Base-by-base conservation (phyloP, 305 asterid genomes). In the Coffea humblotiana region DNA sequence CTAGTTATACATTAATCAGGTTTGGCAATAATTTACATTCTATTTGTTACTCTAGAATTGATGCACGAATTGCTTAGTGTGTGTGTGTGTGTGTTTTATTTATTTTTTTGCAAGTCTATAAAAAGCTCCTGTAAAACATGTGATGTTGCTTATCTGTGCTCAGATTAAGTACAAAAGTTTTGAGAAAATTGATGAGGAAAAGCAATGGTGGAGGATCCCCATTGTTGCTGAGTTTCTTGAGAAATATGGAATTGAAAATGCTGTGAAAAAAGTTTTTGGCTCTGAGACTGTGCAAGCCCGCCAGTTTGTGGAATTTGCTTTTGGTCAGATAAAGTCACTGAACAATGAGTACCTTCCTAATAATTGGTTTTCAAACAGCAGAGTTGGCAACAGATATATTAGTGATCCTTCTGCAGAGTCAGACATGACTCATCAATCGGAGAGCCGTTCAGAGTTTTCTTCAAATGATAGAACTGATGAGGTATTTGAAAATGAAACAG, bases 181-280 rank as follows among this genome's bases (percentile, higher is more conserved):
- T 73, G 90, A 91, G 60, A 88, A 91, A 89, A 87, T 96, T 37
- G 97, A 92, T 13, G 97, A 91, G 71, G 98, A 94, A 88, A 96
- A 92, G 88, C 87, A 90, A 78, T 89, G 97, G 98, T 96, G 99
- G 99, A 92, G 89, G 84, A 94, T 96, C 78, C 99, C 99, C 63
- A 79, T 96, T 61, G 84, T 94, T 71, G 86, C 94, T 25, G 97
- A 96, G 52, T 93, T 96, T 89, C 90, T 96, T 63, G 86, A 90
- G 88, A 96, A 91, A 77, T 83, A 88, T 65, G 96, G 97, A 61
- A 81, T 96, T 73, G 98, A 91, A 80, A 92, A 94, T 82, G 93
- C 97, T 43, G 84, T 96, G 80, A 94, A 90, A 87, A 88, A 86
- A 89, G 80, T 94, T 86, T 80, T 87, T 72, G 99, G 98, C 77